Base-by-base conservation (phyloP, 192 early-diverging fungal genomes). In the Gamsiella multidivaricata region DNA sequence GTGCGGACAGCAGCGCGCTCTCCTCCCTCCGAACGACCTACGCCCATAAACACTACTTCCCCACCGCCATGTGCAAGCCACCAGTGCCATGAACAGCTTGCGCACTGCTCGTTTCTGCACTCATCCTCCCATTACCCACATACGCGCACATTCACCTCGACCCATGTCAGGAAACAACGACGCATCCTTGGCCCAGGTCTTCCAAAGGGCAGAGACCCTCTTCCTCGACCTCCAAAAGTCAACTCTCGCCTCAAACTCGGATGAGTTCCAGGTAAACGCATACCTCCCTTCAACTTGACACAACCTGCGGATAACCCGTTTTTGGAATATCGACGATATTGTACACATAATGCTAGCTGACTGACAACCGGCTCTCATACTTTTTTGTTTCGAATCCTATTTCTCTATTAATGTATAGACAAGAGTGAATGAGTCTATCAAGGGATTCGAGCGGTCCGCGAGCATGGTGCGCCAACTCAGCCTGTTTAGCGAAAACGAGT, bases 401-500 rank as follows among this genome's bases (percentile, higher is more conserved):
- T 28, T 46, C 7, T 17, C 26, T 51, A 20, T 23, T 14, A 28
- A 34, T 55, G 28, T 68, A 5, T 78, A 92, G 75, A 50, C 66
- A 32, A 74, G 86, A 60, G 89, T 92, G 9, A 63, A 55, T 26
- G 47, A 74, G 20, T 87, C 85, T 32, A 75, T 91, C 23, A 56
- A 18, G 9, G 61, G 73, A 26, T 81, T 93, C 22, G 60, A 67
- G 14, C 70, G 65, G 23, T 88, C 89, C 31, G 69, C 51, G 5
- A 50, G 54, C 17, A 79, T 90, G 60, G 82, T 93, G 25, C 76
- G 79, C 26, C 71, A 85, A 20, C 86, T 95, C 7, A 84, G 83
- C 28, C 68, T 97, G 33, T 97, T 98, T 69, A 95, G 93, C 70
- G 83, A 75, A 22, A 97, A 98, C 80, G 97, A 98, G 67, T 87